phyloP scores from a whole-genome alignment of 192 early-diverging fungal species.

The Diversispora eburnea region DNA sequence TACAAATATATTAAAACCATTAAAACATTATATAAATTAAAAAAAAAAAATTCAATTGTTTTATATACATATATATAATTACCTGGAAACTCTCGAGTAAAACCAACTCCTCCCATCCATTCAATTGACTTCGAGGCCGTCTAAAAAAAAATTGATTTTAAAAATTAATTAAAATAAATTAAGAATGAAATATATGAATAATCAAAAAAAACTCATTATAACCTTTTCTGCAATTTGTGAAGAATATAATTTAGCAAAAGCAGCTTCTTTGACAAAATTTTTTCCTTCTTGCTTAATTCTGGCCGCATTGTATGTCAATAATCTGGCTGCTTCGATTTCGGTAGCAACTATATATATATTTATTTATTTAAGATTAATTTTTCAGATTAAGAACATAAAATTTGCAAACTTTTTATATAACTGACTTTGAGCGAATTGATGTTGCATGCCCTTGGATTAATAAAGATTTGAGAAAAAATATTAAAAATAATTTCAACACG shows the following conservation, averaged over 20 bases:
- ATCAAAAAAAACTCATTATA: not conserved
- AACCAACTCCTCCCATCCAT: constrained; percentile 97
- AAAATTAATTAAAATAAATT: not conserved
- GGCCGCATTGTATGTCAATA: constrained; percentile 97
- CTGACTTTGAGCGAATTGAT: constrained; percentile 55
- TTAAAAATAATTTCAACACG: not conserved
- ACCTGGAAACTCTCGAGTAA: constrained; percentile 81
- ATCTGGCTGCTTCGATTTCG: constrained; percentile 94
- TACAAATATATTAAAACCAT: not conserved
- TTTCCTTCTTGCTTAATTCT: constrained; percentile 90
- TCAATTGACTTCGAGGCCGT: constrained; percentile 87
- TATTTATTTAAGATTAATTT: not conserved
- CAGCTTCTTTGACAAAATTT: constrained; percentile 91
- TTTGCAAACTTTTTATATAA: not conserved
- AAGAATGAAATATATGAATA: not conserved
- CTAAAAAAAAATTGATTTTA: constrained; percentile 30
- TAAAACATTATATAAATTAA: not conserved
- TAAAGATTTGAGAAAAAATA: not conserved
- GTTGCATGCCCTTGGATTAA: constrained; percentile 48
- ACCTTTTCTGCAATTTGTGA: constrained; percentile 85
- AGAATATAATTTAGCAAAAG: constrained; percentile 97
- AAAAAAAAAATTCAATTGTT: not conserved
- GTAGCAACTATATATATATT: constrained; percentile 56
- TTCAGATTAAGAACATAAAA: not conserved
- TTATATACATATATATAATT: not conserved